These are phyloP conservation scores for Cystobasidiopsis lactophilus DNA, from an alignment of 768 basidiomycete species.

Conservation along the genomic window DNA sequence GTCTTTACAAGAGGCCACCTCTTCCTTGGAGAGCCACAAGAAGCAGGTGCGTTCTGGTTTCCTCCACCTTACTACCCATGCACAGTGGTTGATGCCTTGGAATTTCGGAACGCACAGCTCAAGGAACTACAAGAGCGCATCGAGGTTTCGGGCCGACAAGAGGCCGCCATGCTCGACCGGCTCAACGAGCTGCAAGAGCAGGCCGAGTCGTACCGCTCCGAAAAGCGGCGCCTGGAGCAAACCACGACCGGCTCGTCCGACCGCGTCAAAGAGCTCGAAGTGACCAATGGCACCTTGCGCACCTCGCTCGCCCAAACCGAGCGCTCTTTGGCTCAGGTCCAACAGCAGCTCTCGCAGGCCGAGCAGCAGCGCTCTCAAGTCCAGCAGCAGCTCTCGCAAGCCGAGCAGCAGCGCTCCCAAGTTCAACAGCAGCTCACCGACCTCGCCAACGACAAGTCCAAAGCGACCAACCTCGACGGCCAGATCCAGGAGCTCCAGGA, in stretches of 20 bases:
- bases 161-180: slow-evolving; percentile 31
- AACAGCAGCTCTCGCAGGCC: too few relatives aligned
- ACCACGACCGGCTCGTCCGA: slow-evolving; percentile 51
- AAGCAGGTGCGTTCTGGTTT: slow-evolving; percentile 26
- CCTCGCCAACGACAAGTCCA: slow-evolving; percentile 17
- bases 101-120: slow-evolving; percentile 31
- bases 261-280: slow-evolving; percentile 45
- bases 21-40: slow-evolving; percentile 68
- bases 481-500: slow-evolving; percentile 42
- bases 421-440: not conserved
- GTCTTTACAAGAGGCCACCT: slow-evolving; percentile 56
- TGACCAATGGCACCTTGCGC: slow-evolving; percentile 56
- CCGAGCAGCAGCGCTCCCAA: too few relatives aligned
- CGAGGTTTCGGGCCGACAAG: slow-evolving; percentile 32
- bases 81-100: not conserved
- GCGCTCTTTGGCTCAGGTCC: slow-evolving; percentile 25
- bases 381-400: too few relatives aligned
- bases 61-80: not conserved
- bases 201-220: slow-evolving; percentile 37
- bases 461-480: slow-evolving; percentile 34
- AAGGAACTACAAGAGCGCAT: slow-evolving; percentile 57
- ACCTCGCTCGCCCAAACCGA: slow-evolving; percentile 44
- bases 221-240: slow-evolving; percentile 48
- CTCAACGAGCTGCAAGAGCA: slow-evolving; percentile 33
- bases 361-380: too few relatives aligned